Percentiles rank a stretch among this genome's conserved stretches.
phyloP scores from a whole-genome alignment of 805 yeast species.

The Schwanniomyces vanrijiae region DNA sequence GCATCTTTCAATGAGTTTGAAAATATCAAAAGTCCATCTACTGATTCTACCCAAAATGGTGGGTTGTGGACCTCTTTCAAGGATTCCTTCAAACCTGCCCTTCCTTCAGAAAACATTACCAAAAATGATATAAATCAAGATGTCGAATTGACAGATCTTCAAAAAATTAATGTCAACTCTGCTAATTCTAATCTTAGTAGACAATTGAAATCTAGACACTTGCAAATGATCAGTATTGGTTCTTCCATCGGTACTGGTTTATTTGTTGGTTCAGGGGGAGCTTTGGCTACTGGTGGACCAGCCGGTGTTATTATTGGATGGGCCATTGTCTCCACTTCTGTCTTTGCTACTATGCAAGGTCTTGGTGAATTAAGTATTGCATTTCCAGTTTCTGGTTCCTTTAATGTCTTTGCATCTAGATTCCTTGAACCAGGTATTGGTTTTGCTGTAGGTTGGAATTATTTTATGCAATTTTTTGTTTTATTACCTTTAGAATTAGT shows the following conservation, averaged over 20 bases:
- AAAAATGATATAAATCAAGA: constrained; percentile 12
- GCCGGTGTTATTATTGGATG: constrained; percentile 61
- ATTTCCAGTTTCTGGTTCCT: constrained; percentile 65
- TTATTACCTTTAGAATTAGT: constrained; percentile 5
- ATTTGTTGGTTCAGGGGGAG: constrained; percentile 55
- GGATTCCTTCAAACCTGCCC: constrained; percentile 38
- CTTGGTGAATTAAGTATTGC: constrained; percentile 61
- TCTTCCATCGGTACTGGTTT: constrained; percentile 70
- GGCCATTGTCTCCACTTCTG: constrained; percentile 52
- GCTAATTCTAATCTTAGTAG: constrained; percentile 32
- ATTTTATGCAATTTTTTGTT: constrained; percentile 12
- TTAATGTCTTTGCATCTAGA: constrained; percentile 57
- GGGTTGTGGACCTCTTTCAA: constrained; percentile 25
- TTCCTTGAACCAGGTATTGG: constrained; percentile 64
- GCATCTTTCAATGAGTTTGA: constrained; percentile 7
- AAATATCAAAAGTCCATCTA: constrained; percentile 11
- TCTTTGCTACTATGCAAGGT: constrained; percentile 50
- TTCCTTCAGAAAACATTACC: constrained; percentile 10
- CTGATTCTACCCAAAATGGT: constrained; percentile 8
- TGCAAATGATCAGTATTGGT: constrained; percentile 68
- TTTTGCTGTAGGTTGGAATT: constrained; percentile 40
- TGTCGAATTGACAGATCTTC: constrained; percentile 25
- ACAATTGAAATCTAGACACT: constrained; percentile 48
- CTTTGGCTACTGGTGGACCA: constrained; percentile 58
- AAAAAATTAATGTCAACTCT: constrained; percentile 29